Evolutionary conservation across 2,329 filamentous ascomycete species (phyloP).

Genomic region (Fusarium brachygibbosum): DNA sequence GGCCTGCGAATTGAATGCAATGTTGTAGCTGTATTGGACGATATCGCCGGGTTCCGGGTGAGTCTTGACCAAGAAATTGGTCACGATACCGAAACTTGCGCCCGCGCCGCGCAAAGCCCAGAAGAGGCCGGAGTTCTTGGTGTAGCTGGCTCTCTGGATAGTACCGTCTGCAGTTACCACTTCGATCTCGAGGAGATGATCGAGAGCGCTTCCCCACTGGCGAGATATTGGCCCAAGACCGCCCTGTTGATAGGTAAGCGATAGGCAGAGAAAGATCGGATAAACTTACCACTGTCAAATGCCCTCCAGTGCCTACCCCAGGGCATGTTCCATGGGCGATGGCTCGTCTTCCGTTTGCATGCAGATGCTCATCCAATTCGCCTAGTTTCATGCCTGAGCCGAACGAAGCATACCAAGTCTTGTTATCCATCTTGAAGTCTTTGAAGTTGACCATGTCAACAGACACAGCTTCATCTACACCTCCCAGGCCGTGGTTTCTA

Average conservation of each 20-base stretch:
- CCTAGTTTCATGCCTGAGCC: slow-evolving; percentile 67
- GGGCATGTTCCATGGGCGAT: slow-evolving; percentile 72
- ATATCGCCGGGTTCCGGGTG: slow-evolving; percentile 67
- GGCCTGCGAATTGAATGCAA: slow-evolving; percentile 63
- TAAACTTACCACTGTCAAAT: slow-evolving; percentile 67
- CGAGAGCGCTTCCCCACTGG: slow-evolving; percentile 70
- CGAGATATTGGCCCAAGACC: slow-evolving; percentile 70
- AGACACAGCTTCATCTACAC: slow-evolving; percentile 64
- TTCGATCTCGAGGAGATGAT: slow-evolving; percentile 62
- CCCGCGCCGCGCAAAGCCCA: slow-evolving; percentile 70
- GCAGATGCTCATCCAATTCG: slow-evolving; percentile 64
- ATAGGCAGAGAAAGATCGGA: fast-evolving
- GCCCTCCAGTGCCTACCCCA: slow-evolving; percentile 70
- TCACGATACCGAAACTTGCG: slow-evolving; percentile 69
- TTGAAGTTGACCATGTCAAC: slow-evolving; percentile 69
- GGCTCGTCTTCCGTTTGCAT: slow-evolving; percentile 66
- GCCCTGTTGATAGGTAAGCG: slow-evolving; percentile 56
- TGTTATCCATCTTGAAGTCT: slow-evolving; percentile 65
- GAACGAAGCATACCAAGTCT: slow-evolving; percentile 67
- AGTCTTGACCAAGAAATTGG: slow-evolving; percentile 69
- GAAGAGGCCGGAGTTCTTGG: slow-evolving; percentile 66
- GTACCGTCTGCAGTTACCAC: slow-evolving; percentile 70
- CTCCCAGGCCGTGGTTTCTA: slow-evolving; percentile 62
- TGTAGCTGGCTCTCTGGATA: slow-evolving; percentile 62
- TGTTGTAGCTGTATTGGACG: slow-evolving; percentile 70